A percentile compares a stretch with the other conserved stretches of the same genome.
Evolutionary conservation across 345 rosid species (phyloP).

Genomic region (Camelina laxa): DNA sequence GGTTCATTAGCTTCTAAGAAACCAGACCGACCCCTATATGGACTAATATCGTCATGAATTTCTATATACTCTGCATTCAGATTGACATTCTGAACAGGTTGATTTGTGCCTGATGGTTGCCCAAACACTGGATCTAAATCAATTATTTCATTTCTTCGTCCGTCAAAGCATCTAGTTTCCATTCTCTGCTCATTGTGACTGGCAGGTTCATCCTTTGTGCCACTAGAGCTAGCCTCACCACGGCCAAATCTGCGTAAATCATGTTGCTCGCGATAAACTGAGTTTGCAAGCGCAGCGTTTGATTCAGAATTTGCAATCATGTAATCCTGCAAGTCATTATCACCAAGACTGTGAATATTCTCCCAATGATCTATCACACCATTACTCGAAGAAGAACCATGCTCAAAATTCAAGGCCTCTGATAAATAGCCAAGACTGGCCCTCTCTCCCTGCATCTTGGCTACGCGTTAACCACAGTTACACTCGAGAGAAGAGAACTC

Average conservation of each 20-base stretch:
- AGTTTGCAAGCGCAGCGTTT: constrained; percentile 48
- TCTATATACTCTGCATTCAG: constrained; percentile 60
- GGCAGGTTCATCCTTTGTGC: constrained; percentile 50
- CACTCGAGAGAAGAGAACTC: constrained; percentile 36
- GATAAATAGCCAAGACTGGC: constrained; percentile 75
- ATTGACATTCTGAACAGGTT: constrained; percentile 59
- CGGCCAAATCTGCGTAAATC: constrained; percentile 52
- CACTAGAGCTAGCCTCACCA: constrained; percentile 50
- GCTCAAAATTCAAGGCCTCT: constrained; percentile 77
- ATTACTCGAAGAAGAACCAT: constrained; percentile 72
- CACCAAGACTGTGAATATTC: constrained; percentile 62
- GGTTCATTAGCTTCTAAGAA: constrained; percentile 51
- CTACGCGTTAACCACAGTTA: constrained; percentile 42
- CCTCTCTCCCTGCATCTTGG: constrained; percentile 84
- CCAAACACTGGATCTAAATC: constrained; percentile 50
- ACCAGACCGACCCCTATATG: constrained; percentile 50
- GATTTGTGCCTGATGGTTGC: constrained; percentile 52
- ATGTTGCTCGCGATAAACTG: constrained; percentile 60
- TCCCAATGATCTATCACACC: constrained; percentile 74
- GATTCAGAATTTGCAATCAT: constrained; percentile 57
- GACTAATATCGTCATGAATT: constrained; percentile 51
- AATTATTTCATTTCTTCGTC: constrained; percentile 44
- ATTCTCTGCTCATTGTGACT: constrained; percentile 50
- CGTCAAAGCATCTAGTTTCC: constrained; percentile 3
- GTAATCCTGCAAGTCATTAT: constrained; percentile 59